Conservation (phyloP, 163 green algal species). For the Prototheca cutis region DNA sequence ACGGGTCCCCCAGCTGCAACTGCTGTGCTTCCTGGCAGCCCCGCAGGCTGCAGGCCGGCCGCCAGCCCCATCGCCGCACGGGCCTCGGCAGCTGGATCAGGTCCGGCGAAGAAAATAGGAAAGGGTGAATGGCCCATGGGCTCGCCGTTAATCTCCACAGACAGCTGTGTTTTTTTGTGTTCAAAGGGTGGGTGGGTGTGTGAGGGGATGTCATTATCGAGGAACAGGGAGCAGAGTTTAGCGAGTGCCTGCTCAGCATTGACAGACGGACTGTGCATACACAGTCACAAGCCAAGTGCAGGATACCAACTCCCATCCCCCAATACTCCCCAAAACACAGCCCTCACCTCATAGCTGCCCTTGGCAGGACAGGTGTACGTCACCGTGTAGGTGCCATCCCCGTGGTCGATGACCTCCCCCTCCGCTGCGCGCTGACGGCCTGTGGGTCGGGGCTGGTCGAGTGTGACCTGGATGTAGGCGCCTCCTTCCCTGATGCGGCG, state of each 20-base stretch:
- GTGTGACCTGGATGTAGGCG: slow-evolving; percentile 44
- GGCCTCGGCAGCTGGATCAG: slow-evolving; percentile 9
- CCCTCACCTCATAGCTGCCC: slow-evolving; percentile 67
- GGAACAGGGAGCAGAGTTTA: too few relatives aligned
- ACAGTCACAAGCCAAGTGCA: neutral
- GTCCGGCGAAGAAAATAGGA: slow-evolving; percentile 71
- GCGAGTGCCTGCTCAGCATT: too few relatives aligned
- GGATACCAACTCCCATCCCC: too few relatives aligned
- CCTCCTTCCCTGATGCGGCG: slow-evolving; percentile 44
- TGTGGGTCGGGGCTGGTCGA: slow-evolving; percentile 16
- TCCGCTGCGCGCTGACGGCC: neutral
- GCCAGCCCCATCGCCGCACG: slow-evolving; percentile 2
- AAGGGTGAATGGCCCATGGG: slow-evolving; percentile 70
- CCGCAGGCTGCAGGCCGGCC: neutral
- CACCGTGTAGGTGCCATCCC: slow-evolving; percentile 70
- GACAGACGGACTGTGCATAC: neutral
- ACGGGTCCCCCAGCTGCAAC: neutral
- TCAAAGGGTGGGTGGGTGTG: too few relatives aligned
- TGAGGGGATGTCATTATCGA: too few relatives aligned
- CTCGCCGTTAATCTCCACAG: slow-evolving; percentile 62
- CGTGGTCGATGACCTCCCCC: slow-evolving; percentile 42
- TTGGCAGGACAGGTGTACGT: slow-evolving; percentile 52
- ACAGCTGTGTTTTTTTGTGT: neutral
- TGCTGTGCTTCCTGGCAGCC: neutral
- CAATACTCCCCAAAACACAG: too few relatives aligned